Conservation (phyloP, 2,329 filamentous ascomycete genomes). For the Fusarium compactum region DNA sequence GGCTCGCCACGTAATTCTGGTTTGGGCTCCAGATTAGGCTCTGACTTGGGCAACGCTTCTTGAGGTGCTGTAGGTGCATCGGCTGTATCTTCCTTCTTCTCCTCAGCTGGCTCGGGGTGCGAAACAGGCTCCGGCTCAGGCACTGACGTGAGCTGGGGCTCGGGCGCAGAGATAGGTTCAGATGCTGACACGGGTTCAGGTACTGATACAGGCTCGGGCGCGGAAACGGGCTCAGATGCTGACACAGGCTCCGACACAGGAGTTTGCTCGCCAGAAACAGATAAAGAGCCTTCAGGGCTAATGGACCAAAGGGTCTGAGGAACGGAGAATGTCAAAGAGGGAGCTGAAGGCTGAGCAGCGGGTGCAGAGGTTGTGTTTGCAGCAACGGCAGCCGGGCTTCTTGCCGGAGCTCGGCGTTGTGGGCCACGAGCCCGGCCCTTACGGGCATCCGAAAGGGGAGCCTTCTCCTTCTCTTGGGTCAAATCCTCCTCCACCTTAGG, state of each 20-base stretch:
- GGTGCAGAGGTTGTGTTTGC: conserved; percentile 40
- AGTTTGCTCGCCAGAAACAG: conserved; percentile 39
- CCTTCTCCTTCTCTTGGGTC: conserved; percentile 73
- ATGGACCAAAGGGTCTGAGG: conserved; percentile 66
- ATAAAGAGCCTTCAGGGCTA: conserved; percentile 60
- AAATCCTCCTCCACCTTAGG: conserved; percentile 66
- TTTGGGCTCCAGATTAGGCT: conserved; percentile 25
- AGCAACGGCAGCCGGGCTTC: conserved; percentile 56
- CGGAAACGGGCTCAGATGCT: background rate
- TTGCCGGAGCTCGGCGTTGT: conserved; percentile 76
- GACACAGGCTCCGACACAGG: conserved; percentile 22
- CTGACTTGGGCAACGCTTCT: conserved; percentile 10
- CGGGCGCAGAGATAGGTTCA: background rate
- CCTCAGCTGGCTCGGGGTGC: conserved; percentile 6
- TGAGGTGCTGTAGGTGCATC: conserved; percentile 5
- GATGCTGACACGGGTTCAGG: conserved; percentile 5
- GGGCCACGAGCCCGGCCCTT: conserved; percentile 93
- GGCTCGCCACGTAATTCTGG: conserved; percentile 23
- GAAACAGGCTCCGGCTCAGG: background rate
- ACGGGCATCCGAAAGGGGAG: conserved; percentile 86
- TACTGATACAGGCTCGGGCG: background rate
- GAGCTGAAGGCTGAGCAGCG: conserved; percentile 50
- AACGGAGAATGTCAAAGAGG: conserved; percentile 61
- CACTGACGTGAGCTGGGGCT: conserved; percentile 4
- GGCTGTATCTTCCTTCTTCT: conserved; percentile 7